These are phyloP conservation scores for Halteria grandinella DNA, from an alignment of 73 alveolate genomes.

Conservation along the genomic window DNA sequence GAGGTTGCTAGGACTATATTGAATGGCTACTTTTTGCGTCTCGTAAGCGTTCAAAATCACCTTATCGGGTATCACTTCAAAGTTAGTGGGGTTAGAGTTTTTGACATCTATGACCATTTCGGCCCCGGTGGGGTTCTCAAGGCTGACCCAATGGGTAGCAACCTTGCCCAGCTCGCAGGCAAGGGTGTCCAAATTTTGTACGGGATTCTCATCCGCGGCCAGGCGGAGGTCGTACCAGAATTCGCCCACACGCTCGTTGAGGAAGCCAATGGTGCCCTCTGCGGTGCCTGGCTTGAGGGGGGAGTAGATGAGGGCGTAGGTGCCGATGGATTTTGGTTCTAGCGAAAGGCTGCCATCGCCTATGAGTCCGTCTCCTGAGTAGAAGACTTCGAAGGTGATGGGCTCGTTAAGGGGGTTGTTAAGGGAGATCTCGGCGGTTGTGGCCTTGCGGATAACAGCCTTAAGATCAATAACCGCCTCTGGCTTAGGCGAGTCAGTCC, in stretches of 20 bases:
- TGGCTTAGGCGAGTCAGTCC: conserved; percentile 92
- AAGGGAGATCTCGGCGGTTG: conserved; percentile 88
- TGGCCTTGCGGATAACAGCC: conserved; percentile 90
- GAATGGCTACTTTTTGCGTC: conserved; percentile 80
- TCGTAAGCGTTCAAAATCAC: conserved; percentile 88
- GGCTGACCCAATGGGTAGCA: conserved; percentile 81
- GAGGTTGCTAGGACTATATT: conserved; percentile 93
- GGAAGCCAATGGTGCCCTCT: conserved; percentile 92
- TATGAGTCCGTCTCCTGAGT: conserved; percentile 90
- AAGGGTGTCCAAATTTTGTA: conserved; percentile 79
- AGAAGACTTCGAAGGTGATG: conserved; percentile 90
- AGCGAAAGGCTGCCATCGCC: conserved; percentile 89
- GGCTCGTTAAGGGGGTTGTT: conserved; percentile 93
- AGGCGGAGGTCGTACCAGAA: conserved; percentile 94
- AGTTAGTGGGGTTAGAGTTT: conserved; percentile 87
- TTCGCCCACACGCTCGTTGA: conserved; percentile 96
- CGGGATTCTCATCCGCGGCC: conserved; percentile 90
- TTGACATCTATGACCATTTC: conserved; percentile 85
- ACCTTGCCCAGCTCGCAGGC: conserved; percentile 97
- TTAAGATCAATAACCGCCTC: conserved; percentile 85
- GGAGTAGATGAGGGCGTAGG: conserved; percentile 88
- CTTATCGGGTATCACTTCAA: conserved; percentile 94
- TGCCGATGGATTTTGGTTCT: conserved; percentile 81
- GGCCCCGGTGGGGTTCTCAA: conserved; percentile 96
- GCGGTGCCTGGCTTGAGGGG: conserved; percentile 92